Evolutionary conservation across 2,329 filamentous ascomycete species (phyloP).

Genomic region (Monosporascus sp.): DNA sequence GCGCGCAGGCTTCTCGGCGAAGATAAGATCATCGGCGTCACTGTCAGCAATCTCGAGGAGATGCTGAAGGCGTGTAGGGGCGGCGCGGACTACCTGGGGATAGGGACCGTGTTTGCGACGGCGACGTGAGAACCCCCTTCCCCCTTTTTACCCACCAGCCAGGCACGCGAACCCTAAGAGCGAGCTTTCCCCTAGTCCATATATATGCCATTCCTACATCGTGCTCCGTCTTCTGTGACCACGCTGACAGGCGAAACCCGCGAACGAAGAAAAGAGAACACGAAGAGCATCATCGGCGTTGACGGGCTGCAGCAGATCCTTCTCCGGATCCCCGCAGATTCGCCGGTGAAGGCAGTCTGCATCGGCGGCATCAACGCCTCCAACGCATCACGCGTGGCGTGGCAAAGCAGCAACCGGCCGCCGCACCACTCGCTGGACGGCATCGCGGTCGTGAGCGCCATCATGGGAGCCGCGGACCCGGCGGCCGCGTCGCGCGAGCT

Average conservation of each 20-base stretch:
- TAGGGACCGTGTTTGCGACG: conserved; percentile 86
- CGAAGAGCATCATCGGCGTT: conserved; percentile 74
- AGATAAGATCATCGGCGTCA: conserved; percentile 81
- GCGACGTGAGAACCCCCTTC: conserved; percentile 52
- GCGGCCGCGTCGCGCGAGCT: conserved; percentile 58
- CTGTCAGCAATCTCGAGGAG: conserved; percentile 70
- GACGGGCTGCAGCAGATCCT: conserved; percentile 66
- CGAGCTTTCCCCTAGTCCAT: too few relatives aligned
- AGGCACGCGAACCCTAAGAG: too few relatives aligned
- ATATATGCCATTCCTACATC: too few relatives aligned
- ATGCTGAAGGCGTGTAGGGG: conserved; percentile 64
- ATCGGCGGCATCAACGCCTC: conserved; percentile 82
- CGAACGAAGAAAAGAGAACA: conserved; percentile 68
- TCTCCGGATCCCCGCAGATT: conserved; percentile 46
- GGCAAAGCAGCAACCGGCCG: conserved; percentile 48
- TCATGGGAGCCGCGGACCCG: conserved; percentile 69
- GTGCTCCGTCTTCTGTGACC: too few relatives aligned
- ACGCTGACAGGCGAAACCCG: too few relatives aligned
- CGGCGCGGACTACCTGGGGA: conserved; percentile 86
- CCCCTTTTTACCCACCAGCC: too few relatives aligned
- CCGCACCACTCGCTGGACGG: conserved; percentile 64
- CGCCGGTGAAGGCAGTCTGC: conserved; percentile 61
- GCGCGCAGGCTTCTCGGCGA: conserved; percentile 70
- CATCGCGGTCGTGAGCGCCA: conserved; percentile 83
- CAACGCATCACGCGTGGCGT: conserved; percentile 70